phyloP scores from a whole-genome alignment of 352 stramenopile genomes.

The Achlya hypogyna region DNA sequence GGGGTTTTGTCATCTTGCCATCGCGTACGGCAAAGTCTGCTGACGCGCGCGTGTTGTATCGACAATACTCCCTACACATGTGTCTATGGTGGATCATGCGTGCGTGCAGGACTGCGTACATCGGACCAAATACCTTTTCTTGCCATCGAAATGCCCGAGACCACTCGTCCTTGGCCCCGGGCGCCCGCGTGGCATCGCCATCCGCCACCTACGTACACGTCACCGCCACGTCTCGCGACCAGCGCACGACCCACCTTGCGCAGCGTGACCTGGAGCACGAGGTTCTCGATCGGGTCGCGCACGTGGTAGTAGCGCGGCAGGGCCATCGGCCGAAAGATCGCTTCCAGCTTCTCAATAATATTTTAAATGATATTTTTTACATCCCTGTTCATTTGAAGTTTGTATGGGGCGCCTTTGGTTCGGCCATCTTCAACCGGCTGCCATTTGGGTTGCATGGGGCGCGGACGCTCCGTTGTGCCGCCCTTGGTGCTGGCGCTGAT shows the following conservation, averaged over 20 bases:
- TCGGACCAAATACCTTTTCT: constrained; percentile 4
- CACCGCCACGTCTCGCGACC: not conserved
- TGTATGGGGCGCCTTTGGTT: not conserved
- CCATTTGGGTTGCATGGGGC: no score
- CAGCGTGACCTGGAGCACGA: constrained; percentile 41
- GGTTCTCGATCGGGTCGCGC: constrained; percentile 61
- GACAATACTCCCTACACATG: not conserved
- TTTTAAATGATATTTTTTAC: no score
- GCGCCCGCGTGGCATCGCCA: not conserved
- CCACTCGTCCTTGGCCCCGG: not conserved
- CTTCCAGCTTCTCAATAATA: no score
- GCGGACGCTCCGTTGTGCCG: no score
- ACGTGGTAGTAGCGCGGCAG: constrained; percentile 46
- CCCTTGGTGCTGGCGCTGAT: not conserved
- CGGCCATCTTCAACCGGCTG: no score
- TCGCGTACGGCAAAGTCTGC: constrained; percentile 17
- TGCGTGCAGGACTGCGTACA: not conserved
- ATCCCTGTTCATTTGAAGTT: not conserved
- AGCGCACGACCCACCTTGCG: constrained; percentile 34
- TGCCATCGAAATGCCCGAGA: not conserved
- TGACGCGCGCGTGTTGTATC: constrained; percentile 8
- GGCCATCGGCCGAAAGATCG: no score
- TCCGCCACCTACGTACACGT: constrained; percentile 6
- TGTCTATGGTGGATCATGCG: not conserved
- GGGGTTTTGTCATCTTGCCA: not conserved